Evolutionary conservation across 1,284 basidiomycete genomes (phyloP), one percentile per base, ranked within the genome.

Genomic region (Limonomyces culmigenus): DNA sequence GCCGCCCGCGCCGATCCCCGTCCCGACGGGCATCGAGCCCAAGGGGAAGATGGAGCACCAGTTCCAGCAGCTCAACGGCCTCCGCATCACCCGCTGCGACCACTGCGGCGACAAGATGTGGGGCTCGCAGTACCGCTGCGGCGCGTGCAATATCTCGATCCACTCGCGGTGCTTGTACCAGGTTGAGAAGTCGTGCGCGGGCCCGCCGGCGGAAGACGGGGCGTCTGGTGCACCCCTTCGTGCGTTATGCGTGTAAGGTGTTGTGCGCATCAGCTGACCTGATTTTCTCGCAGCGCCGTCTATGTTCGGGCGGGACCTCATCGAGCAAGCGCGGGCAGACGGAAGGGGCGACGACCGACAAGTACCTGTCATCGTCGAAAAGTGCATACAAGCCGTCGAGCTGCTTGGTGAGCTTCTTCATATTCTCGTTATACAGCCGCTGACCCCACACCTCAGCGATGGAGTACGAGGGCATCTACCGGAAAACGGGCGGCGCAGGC

Each of bases 21-120:
- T n/a, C n/a, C n/a, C n/a, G n/a, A 35, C 19, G 29, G 19, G 19
- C 16, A 44, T 41, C 25, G n/a, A 36, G 37, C 30, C 30, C 32
- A 4, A 42, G 21, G 23, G 38, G 15, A 32, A 18, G 20, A 14
- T 30, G 16, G 77, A 83, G 42, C 93, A 98, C 53, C 70, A 70
- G 41, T 97, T 97, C 65, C 84, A 91, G 52, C 87, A 85, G 42
- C 65, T 88, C 48, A 93, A 79, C 49, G 74, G 91, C 16, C 63
- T 98, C 41, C 72, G 91, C 21, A 85, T 95, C 39, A 79, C 86
- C 13, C 68, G 87, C 32, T 98, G 93, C 52, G 91, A 97, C 50
- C 79, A 93, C 39, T 98, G 93, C 52, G 79, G 80, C 29, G 95
- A 97, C 51, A 98, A 96, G 63, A 79, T 98, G 78, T 98, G 92